Conservation (phyloP, 2,329 filamentous ascomycete genomes). For the Penicillium corylophilum region DNA sequence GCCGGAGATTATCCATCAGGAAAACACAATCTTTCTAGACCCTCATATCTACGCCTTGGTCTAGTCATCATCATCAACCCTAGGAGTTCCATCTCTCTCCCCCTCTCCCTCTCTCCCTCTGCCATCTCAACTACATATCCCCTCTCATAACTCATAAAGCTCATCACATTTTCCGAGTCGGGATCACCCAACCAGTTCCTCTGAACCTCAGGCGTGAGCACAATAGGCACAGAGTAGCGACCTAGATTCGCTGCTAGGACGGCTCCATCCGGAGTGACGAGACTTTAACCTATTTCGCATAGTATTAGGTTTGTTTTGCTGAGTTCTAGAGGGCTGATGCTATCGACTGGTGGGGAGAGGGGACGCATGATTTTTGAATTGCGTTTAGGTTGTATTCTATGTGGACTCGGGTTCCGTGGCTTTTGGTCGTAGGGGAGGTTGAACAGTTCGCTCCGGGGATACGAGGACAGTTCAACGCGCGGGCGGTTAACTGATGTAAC, state of each 20-base stretch:
- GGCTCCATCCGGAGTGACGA: conserved; percentile 29
- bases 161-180: conserved; percentile 23
- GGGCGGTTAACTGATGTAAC: conserved; percentile 29
- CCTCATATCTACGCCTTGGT: too few relatives aligned
- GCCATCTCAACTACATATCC: background rate
- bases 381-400: background rate
- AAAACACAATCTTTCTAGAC: too few relatives aligned
- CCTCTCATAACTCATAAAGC: conserved; percentile 28
- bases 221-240: conserved; percentile 5
- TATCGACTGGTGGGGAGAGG: background rate
- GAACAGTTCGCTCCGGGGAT: conserved; percentile 29
- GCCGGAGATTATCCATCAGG: too few relatives aligned
- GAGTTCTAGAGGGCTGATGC: background rate
- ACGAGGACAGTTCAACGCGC: conserved; percentile 26
- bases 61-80: too few relatives aligned
- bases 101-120: background rate
- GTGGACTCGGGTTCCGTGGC: background rate
- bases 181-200: background rate
- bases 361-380: background rate
- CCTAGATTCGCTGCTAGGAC: conserved; percentile 29
- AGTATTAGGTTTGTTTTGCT: background rate
- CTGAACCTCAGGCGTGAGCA: background rate
- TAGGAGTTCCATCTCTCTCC: too few relatives aligned
- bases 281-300: background rate
- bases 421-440: conserved; percentile 23